Base-by-base conservation (phyloP, 1,139 yeast genomes). In the Geotrichum candidum region DNA sequence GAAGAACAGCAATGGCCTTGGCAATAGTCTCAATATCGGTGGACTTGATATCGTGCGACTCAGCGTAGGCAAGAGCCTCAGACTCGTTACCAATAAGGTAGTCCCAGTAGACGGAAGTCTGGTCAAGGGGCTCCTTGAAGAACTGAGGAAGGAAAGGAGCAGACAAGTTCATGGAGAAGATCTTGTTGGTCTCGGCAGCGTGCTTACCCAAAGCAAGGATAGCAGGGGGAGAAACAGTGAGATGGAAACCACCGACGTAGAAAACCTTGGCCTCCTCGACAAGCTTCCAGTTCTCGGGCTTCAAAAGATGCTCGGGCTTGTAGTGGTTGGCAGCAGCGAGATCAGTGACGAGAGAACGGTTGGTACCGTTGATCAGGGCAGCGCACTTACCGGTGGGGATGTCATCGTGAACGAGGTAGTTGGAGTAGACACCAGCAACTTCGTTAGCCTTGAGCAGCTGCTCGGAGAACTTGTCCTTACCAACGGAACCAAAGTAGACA, bases 261-360 rank as follows among this genome's bases (percentile, higher is more conserved):
- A 79, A 94, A 73, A 80, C 83, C 76, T 86, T 81, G 66, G 96
- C 98, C 61, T 80, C 81, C 78, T 90, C 90, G 64, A 94, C 96
- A 64, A 82, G 78, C 68, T 79, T 79, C 98, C 98, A 92, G 82
- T 92, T 90, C 78, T 88, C 96, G 67, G 96, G 90, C 73, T 84
- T 83, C 74, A 90, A 86, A 74, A 94, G 83, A 77, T 95, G 99
- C 63, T 84, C 84, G 60, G 94, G 86, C 74, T 87, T 88, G 85
- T 92, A 95, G 77, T 90, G 96, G 82, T 94, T 94, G 69, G 99
- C 99, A 69, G 99, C 99, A 71, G 90, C 97, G 72, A 94, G 84
- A 74, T 95, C 98, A 60, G 99, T 94, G 67, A 85, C 97, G 74
- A 94, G 81, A 41, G 98, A 94, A 78, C 99, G 86, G 83, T 91